Percentiles rank a stretch among this genome's conserved stretches.
phyloP scores from a whole-genome alignment of 1,284 basidiomycete species.

The Mycena sp. region DNA sequence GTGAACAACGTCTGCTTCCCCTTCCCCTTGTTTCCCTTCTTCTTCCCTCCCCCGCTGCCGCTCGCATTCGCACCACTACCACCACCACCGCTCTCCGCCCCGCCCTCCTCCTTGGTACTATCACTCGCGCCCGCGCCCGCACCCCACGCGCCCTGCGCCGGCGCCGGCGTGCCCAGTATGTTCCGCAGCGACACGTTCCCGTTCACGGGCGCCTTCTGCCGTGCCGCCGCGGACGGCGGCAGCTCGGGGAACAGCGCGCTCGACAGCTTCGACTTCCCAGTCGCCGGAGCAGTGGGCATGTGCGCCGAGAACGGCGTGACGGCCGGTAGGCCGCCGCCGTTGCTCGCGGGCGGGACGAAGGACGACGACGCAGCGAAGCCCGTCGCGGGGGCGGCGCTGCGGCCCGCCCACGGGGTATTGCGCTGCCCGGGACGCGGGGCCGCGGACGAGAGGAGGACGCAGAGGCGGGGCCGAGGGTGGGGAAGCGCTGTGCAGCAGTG shows the following conservation, averaged over 20 bases:
- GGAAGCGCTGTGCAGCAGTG: slow-evolving; percentile 58
- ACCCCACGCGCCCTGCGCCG: slow-evolving; percentile 63
- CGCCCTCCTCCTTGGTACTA: no score
- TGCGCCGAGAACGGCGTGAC: slow-evolving; percentile 30
- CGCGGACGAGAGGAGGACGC: slow-evolving; percentile 30
- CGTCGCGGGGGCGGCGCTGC: slow-evolving; percentile 28
- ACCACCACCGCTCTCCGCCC: slow-evolving; percentile 15
- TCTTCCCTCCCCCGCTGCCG: slow-evolving; percentile 46
- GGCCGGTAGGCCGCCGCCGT: neutral
- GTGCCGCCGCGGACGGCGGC: slow-evolving; percentile 52
- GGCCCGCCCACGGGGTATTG: slow-evolving; percentile 64
- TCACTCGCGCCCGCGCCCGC: slow-evolving; percentile 25
- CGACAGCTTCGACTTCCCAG: slow-evolving; percentile 53
- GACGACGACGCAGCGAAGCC: slow-evolving; percentile 25
- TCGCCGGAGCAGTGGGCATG: slow-evolving; percentile 29
- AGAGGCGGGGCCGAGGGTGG: slow-evolving; percentile 48
- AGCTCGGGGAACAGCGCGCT: slow-evolving; percentile 77
- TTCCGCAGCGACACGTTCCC: slow-evolving; percentile 77
- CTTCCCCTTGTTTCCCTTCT: slow-evolving; percentile 86
- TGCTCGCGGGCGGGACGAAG: slow-evolving; percentile 13
- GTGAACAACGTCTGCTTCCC: slow-evolving; percentile 87
- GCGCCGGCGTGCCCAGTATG: slow-evolving; percentile 64
- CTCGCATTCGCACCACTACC: slow-evolving; percentile 6
- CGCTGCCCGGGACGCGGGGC: slow-evolving; percentile 47
- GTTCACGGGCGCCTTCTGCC: slow-evolving; percentile 57